A percentile compares a stretch with the other conserved stretches of the same genome.
phyloP scores from a whole-genome alignment of 768 basidiomycete species.

The Terana coerulea region DNA sequence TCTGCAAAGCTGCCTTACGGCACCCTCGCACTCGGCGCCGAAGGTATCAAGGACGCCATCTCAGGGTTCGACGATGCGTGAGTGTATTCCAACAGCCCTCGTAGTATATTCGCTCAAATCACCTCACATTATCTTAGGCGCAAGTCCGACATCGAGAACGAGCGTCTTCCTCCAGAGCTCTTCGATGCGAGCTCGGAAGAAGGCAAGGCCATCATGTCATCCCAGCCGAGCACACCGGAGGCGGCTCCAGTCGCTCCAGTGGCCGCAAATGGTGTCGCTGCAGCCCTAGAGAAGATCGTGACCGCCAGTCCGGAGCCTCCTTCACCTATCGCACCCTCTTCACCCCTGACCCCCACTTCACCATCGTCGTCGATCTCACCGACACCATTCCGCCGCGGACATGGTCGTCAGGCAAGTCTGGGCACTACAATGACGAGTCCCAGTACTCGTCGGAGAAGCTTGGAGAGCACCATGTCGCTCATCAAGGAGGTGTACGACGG shows the following conservation, averaged over 20 bases:
- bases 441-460: constrained; percentile 82
- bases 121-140: constrained; percentile 45
- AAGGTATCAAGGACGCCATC: constrained; percentile 94
- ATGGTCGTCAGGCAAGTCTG: constrained; percentile 74
- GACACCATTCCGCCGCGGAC: constrained; percentile 63
- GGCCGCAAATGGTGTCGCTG: constrained; percentile 28
- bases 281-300: constrained; percentile 28
- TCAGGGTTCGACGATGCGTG: constrained; percentile 94
- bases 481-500: constrained; percentile 93
- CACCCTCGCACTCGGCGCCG: constrained; percentile 80
- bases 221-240: constrained; percentile 50
- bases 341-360: constrained; percentile 42
- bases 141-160: constrained; percentile 98
- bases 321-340: constrained; percentile 39
- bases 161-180: constrained; percentile 93
- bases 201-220: constrained; percentile 58
- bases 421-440: constrained; percentile 97
- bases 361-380: constrained; percentile 32
- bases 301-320: constrained; percentile 17
- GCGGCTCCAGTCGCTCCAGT: constrained; percentile 35
- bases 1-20: constrained; percentile 77
- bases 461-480: constrained; percentile 94
- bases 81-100: constrained; percentile 32
- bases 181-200: constrained; percentile 77
- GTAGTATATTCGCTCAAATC: not conserved